A percentile compares a stretch with the other conserved stretches of the same genome.
phyloP scores from a whole-genome alignment of 2,329 filamentous ascomycete species.

The Penicillium sp. region DNA sequence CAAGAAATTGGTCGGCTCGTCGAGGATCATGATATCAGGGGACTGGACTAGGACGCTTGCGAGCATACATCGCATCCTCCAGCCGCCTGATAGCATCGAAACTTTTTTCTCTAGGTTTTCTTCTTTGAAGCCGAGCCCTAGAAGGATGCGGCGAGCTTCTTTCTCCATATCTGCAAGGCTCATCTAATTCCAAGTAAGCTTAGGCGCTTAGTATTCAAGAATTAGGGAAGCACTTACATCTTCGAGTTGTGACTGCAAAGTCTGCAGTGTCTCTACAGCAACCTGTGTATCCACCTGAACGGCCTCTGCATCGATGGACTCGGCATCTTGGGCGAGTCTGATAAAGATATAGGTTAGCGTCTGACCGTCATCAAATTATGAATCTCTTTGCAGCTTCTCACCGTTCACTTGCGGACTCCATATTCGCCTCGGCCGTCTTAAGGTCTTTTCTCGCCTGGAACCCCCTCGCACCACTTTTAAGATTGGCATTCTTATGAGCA shows the following conservation, averaged over 20 bases:
- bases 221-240: constrained; percentile 49
- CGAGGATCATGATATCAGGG: constrained; percentile 78
- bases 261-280: constrained; percentile 71
- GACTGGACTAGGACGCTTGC: constrained; percentile 72
- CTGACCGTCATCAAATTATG: constrained; percentile 20
- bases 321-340: constrained; percentile 58
- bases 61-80: constrained; percentile 72
- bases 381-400: constrained; percentile 38
- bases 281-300: constrained; percentile 71
- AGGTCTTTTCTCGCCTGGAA: constrained; percentile 77
- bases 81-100: constrained; percentile 74
- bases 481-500: constrained; percentile 73
- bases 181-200: constrained; percentile 42
- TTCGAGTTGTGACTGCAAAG: constrained; percentile 72
- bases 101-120: constrained; percentile 65
- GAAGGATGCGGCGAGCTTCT: constrained; percentile 69
- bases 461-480: constrained; percentile 77
- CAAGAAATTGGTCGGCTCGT: constrained; percentile 87
- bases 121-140: constrained; percentile 74
- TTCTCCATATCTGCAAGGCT: constrained; percentile 68
- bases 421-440: constrained; percentile 69
- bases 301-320: constrained; percentile 62
- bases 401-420: constrained; percentile 63
- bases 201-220: background rate
- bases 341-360: background rate